phyloP scores from a whole-genome alignment of 2,329 filamentous ascomycete genomes.

The Sporothrix pseudoabietina region DNA sequence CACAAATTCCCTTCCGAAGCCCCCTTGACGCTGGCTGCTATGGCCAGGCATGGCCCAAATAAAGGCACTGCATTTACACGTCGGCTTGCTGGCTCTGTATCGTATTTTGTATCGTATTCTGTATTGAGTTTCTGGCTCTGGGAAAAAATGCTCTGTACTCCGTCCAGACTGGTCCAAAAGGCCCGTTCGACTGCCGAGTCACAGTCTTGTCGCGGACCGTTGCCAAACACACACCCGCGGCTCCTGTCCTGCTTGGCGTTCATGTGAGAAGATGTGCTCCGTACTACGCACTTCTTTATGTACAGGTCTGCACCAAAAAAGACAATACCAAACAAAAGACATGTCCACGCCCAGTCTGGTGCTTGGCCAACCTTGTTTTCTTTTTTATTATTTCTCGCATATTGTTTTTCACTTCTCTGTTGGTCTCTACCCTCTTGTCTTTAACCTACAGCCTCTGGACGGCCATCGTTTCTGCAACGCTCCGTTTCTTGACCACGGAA shows the following conservation, averaged over 20 bases:
- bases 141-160: neutral
- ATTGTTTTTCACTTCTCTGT: neutral
- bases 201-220: constrained; percentile 33
- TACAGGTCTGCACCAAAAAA: neutral
- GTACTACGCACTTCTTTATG: too few relatives aligned
- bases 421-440: neutral
- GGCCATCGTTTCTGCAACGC: constrained; percentile 24
- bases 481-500: constrained; percentile 26
- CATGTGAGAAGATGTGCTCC: neutral
- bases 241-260: constrained; percentile 30
- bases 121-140: neutral
- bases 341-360: neutral
- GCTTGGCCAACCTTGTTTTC: constrained; percentile 11
- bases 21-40: neutral
- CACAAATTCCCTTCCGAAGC: neutral
- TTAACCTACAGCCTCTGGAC: constrained; percentile 13
- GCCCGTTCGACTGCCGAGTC: constrained; percentile 29
- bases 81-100: constrained; percentile 14
- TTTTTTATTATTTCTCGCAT: neutral
- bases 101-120: constrained; percentile 12
- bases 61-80: neutral
- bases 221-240: constrained; percentile 25
- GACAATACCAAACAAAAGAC: constrained; percentile 4
- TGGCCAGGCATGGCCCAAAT: neutral
- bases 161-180: constrained; percentile 17